Evolutionary conservation across 2,329 filamentous ascomycete species (phyloP), one percentile per base, ranked within the genome.

Genomic region (Fusarium neocosmosporiellum): DNA sequence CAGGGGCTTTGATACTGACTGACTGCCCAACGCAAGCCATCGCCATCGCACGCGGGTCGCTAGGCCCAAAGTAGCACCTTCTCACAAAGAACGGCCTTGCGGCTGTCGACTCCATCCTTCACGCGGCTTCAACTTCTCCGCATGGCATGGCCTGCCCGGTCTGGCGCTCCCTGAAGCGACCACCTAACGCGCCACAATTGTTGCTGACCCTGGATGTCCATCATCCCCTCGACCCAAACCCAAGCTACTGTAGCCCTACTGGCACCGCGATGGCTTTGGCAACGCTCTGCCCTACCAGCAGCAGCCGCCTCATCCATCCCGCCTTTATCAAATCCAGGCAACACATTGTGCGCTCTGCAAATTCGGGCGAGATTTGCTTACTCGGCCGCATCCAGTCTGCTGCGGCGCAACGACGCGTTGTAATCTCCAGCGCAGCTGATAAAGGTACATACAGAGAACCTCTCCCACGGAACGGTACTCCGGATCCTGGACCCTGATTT

Each of bases 401-500:
- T 59, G 36, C 63, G 60, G 59, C 60, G 63, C 46, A 29, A 50
- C 36, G 39, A 58, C 31, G n/a, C 57, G 43, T 48, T 57, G 31
- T 16, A 31, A 20, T 59, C 16, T 54, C 53, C 41, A 27, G 27
- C 57, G 46, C 22, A 34, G 37, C 29, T 33, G 57, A 46, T 46
- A 24, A 24, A 50, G 43, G 59, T 59, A 46, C 41, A 22, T 46
- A 50, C 24, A 29, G 46, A 50, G 24, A 29, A 72, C 57, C 53
- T 72, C 53, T 69, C 41, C 59, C 29, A 39, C 67, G 72, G 68
- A 71, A 72, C 65, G 36, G 29, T 57, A 55, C 70, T 75, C 70
- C 70, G 69, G 65, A 70, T 57, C 73, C 67, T 76, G 73, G 75
- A 78, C 78, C 78, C 75, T 78, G 76, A 79, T 77, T 76, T 71